Percentiles rank a stretch among this genome's conserved stretches.
These are phyloP conservation scores for Komagataella kurtzmanii DNA, from an alignment of 805 yeast genomes.

Conservation along the genomic window DNA sequence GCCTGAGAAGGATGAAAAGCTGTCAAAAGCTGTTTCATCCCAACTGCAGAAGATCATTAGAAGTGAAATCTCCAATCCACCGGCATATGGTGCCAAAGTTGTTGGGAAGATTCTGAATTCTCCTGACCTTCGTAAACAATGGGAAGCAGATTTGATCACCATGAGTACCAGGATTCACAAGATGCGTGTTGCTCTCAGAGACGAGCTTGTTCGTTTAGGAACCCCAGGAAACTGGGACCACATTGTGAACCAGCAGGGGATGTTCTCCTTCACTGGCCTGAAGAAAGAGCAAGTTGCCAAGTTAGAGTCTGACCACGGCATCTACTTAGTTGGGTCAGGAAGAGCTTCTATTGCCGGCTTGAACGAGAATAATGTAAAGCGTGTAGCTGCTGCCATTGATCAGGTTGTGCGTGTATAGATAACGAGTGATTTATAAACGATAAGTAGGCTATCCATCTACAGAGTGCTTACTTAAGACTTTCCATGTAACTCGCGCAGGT, in stretches of 20 bases:
- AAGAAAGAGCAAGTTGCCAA: constrained; percentile 61
- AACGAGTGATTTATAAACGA: not conserved
- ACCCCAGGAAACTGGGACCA: constrained; percentile 95
- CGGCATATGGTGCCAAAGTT: constrained; percentile 89
- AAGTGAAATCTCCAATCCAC: constrained; percentile 86
- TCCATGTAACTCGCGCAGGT: not conserved
- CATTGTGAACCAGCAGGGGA: constrained; percentile 82
- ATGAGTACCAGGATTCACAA: constrained; percentile 76
- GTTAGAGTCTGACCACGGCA: constrained; percentile 65
- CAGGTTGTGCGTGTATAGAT: constrained; percentile 37
- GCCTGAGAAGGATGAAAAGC: constrained; percentile 24
- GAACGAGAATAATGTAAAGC: constrained; percentile 62
- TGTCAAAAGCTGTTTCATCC: constrained; percentile 48
- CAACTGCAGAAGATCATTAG: constrained; percentile 70
- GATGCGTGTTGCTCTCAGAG: constrained; percentile 65
- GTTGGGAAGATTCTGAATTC: constrained; percentile 63
- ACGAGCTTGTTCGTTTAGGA: constrained; percentile 39
- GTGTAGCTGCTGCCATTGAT: constrained; percentile 73
- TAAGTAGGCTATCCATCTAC: not conserved
- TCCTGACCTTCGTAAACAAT: constrained; percentile 56
- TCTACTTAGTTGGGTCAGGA: constrained; percentile 73
- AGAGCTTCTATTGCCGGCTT: constrained; percentile 92
- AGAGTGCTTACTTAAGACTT: not conserved
- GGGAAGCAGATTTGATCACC: constrained; percentile 73
- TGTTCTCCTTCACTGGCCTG: constrained; percentile 93